These are phyloP conservation scores for Wickerhamiella spandovensis DNA, from an alignment of 805 yeast species.

Conservation along the genomic window DNA sequence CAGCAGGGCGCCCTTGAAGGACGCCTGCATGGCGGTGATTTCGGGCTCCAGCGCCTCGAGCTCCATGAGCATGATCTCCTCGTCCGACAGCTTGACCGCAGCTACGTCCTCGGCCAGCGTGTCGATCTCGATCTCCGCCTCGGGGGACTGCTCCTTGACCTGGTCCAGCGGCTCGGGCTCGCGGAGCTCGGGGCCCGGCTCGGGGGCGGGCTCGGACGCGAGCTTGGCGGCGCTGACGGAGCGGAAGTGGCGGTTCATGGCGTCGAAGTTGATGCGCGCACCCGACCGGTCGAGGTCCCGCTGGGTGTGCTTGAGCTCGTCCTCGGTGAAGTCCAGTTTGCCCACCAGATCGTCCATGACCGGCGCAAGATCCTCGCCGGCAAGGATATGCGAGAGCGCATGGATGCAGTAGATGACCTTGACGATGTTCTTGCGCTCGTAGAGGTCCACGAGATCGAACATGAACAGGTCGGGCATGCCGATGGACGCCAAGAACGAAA, in stretches of 20 bases:
- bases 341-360: slow-evolving; percentile 51
- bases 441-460: slow-evolving; percentile 85
- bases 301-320: slow-evolving; percentile 57
- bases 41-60: slow-evolving; percentile 22
- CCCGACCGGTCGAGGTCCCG: slow-evolving; percentile 48
- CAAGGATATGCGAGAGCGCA: slow-evolving; percentile 66
- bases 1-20: slow-evolving; percentile 5
- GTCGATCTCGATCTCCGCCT: not conserved
- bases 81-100: slow-evolving; percentile 13
- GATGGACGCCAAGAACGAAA: slow-evolving; percentile 49
- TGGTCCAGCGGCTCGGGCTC: not conserved
- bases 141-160: not conserved
- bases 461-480: slow-evolving; percentile 77
- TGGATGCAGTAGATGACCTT: slow-evolving; percentile 89
- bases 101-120: not conserved
- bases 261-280: slow-evolving; percentile 54
- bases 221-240: not conserved
- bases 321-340: slow-evolving; percentile 46
- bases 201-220: slow-evolving; percentile 1
- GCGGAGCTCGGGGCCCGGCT: slow-evolving; percentile 3
- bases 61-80: slow-evolving; percentile 21
- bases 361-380: slow-evolving; percentile 44
- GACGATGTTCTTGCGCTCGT: slow-evolving; percentile 83
- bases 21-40: slow-evolving; percentile 50
- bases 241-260: slow-evolving; percentile 31